Base-by-base conservation (phyloP, 2,329 filamentous ascomycete genomes). In the Hirsutella minnesotensis region DNA sequence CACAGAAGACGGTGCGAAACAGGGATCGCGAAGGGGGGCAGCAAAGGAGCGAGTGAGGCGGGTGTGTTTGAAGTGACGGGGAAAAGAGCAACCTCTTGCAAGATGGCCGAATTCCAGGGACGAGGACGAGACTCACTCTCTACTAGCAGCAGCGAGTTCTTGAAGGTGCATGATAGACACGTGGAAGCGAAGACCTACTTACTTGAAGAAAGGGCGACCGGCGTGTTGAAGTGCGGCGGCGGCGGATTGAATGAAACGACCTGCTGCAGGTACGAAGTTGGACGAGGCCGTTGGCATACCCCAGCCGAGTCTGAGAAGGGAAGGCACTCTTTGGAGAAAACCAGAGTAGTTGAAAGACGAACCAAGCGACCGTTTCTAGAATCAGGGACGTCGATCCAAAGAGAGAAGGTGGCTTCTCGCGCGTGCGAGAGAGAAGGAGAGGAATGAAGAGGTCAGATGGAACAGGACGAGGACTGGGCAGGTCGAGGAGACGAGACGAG, bases 71-170 rank as follows among this genome's bases (percentile, higher is more conserved):
- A 33, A 40, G 40, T 18, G 15, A 39, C 36, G 42, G 45, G 38
- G 49, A 53, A 54, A 56, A 49, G 49, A 52, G 49, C 48, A 52
- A 53, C 45, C 53, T 46, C 46, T 45, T 44, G 39, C 42, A 44
- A 16, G 44, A 47, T 18, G 38, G 29, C 40, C 38, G 31, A 39
- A 24, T 42, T 31, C 42, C 16, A 29, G 42, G n/a, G 40, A 46
- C 41, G 27, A 27, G 40, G 41, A 41, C 38, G n/a, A n/a, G n/a
- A n/a, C n/a, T n/a, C n/a, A 34, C 30, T 18, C 16, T 22, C 18
- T 12, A 18, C 35, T 9, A 18, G 38, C 3, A 43, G 29, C n/a
- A 27, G 15, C 5, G 15, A 35, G 33, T 16, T n/a, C 16, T 35
- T 9, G 9, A 35, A 9, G n/a, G 12, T 27, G 24, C 12, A 7